phyloP scores from a whole-genome alignment of 2,329 filamentous ascomycete species.

The Penicillium sp. region DNA sequence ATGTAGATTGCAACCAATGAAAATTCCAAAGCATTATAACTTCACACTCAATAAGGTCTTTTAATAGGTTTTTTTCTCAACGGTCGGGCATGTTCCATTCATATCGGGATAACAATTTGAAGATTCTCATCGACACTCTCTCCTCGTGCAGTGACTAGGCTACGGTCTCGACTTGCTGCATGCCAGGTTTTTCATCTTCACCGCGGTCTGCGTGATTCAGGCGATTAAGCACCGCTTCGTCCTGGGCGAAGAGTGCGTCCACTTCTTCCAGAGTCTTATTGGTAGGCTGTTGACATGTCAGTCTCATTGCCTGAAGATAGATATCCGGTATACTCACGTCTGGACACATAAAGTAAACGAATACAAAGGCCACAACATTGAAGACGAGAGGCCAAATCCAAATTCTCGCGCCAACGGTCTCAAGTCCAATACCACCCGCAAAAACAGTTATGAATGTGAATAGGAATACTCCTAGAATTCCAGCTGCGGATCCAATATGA shows the following conservation, averaged over 20 bases:
- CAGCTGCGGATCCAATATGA: conserved; percentile 7
- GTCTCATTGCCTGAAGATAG: not conserved
- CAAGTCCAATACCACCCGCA: conserved; percentile 5
- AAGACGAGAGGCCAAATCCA: conserved; percentile 9
- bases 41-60: not conserved
- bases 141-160: not conserved
- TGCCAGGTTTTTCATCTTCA: not conserved
- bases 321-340: conserved; percentile 3
- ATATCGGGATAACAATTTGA: not conserved
- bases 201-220: not conserved
- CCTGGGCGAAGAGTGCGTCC: not conserved
- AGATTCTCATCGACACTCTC: not conserved
- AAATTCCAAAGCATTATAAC: not conserved
- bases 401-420: conserved; percentile 2
- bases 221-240: not conserved
- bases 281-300: not conserved
- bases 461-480: conserved; percentile 2
- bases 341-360: conserved; percentile 15
- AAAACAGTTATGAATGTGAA: conserved; percentile 10
- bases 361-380: conserved; percentile 1
- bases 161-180: not conserved
- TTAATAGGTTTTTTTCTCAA: not conserved
- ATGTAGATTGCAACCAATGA: not conserved
- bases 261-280: not conserved
- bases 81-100: not conserved